Evolutionary conservation across 306 rosid species (phyloP).

Genomic region (Echinosophora koreensis): DNA sequence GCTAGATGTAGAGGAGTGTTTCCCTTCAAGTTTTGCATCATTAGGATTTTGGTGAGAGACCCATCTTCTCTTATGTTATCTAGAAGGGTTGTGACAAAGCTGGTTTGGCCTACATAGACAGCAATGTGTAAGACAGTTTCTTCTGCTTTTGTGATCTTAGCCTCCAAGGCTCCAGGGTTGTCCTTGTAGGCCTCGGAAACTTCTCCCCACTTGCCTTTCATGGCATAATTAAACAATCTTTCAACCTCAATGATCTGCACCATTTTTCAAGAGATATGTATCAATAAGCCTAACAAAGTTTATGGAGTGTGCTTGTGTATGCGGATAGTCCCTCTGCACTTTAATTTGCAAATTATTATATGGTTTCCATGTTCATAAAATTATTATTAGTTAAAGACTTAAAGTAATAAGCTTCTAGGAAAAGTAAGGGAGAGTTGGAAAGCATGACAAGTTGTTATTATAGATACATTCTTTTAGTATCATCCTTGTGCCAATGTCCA

Average conservation of each 20-base stretch:
- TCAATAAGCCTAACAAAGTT: background rate
- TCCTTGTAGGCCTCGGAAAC: slow-evolving; percentile 39
- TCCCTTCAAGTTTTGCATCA: slow-evolving; percentile 50
- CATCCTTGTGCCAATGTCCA: background rate
- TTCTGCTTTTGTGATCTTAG: slow-evolving; percentile 53
- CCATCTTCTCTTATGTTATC: slow-evolving; percentile 36
- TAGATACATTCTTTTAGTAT: background rate
- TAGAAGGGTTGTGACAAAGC: slow-evolving; percentile 37
- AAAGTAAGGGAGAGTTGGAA: slow-evolving; percentile 18
- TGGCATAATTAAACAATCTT: slow-evolving; percentile 45
- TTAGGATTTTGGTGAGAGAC: background rate
- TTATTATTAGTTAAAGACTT: too few species aligned
- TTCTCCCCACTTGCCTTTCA: slow-evolving; percentile 50
- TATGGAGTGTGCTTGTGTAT: too few species aligned
- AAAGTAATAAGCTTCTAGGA: slow-evolving; percentile 1
- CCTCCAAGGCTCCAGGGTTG: slow-evolving; percentile 35
- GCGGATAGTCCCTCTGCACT: background rate
- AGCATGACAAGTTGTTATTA: slow-evolving; percentile 4
- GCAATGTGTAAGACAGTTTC: slow-evolving; percentile 57
- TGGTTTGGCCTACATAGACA: slow-evolving; percentile 47
- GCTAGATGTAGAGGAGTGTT: slow-evolving; percentile 59
- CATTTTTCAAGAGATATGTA: slow-evolving; percentile 36
- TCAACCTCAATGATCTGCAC: slow-evolving; percentile 36
- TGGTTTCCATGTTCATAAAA: slow-evolving; percentile 3
- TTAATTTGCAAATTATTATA: slow-evolving; percentile 2